These are phyloP conservation scores for Boletus rubropictus DNA, from an alignment of 768 basidiomycete species.

Conservation along the genomic window DNA sequence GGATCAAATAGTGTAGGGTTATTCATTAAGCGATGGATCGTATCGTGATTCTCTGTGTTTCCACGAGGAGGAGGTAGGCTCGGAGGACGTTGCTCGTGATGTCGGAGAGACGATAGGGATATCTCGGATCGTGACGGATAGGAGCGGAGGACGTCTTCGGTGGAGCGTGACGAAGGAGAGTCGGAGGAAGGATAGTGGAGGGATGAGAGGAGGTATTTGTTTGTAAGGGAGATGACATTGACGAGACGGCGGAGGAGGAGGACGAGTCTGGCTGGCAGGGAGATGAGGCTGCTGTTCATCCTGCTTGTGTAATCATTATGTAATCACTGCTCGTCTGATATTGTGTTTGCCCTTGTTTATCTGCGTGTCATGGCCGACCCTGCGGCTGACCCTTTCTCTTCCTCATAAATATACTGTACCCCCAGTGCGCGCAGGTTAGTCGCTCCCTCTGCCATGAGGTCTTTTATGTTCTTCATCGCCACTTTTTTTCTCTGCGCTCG, in stretches of 20 bases:
- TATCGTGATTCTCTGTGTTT: conserved; percentile 33
- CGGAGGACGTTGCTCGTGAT: conserved; percentile 2
- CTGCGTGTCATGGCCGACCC: background rate
- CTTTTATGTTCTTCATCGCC: background rate
- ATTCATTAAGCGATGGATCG: conserved; percentile 63
- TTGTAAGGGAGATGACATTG: conserved; percentile 64
- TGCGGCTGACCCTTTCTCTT: conserved; percentile 4
- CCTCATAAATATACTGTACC: background rate
- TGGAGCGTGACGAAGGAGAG: background rate
- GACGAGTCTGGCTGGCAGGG: conserved; percentile 55
- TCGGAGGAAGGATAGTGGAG: background rate
- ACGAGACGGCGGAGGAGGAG: conserved; percentile 59
- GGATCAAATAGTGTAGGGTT: conserved; percentile 79
- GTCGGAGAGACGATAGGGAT: conserved; percentile 1
- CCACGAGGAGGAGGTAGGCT: conserved; percentile 15
- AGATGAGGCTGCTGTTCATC: conserved; percentile 36
- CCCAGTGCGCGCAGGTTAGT: conserved; percentile 3
- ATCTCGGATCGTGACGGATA: background rate
- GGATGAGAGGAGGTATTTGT: conserved; percentile 31
- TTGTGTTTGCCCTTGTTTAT: background rate
- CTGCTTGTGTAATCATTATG: background rate
- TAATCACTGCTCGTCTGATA: too few relatives aligned
- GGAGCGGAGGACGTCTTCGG: background rate
- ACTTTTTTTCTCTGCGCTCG: background rate
- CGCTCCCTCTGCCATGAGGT: conserved; percentile 6